Evolutionary conservation across 805 yeast genomes (phyloP).

Genomic region (Grigorovia humatica): DNA sequence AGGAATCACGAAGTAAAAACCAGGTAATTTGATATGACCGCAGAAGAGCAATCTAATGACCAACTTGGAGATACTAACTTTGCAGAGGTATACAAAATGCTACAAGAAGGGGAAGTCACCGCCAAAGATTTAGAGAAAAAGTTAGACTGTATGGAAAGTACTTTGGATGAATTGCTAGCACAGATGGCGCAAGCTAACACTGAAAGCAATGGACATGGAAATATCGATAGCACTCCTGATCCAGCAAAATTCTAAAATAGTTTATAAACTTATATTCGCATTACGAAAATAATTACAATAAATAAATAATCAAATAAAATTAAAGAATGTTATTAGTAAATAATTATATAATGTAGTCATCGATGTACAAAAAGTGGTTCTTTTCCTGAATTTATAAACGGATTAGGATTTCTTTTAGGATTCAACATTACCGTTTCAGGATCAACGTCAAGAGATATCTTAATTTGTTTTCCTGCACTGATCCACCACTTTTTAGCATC

Average conservation of each 20-base stretch:
- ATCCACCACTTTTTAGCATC: constrained; percentile 89
- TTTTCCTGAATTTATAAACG: constrained; percentile 48
- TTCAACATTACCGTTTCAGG: constrained; percentile 43
- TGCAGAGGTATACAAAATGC: constrained; percentile 47
- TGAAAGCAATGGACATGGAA: no score
- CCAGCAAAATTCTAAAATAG: no score
- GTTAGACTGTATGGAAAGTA: constrained; percentile 46
- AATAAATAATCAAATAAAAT: background rate
- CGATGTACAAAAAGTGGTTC: constrained; percentile 27
- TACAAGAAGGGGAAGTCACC: constrained; percentile 60
- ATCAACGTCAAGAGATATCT: constrained; percentile 41
- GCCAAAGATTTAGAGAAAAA: constrained; percentile 40
- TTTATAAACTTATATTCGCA: no score
- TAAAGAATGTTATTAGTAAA: background rate
- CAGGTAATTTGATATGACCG: background rate
- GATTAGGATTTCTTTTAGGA: constrained; percentile 61
- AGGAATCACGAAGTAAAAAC: background rate
- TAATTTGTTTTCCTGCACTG: constrained; percentile 64
- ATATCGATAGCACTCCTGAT: no score
- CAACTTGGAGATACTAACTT: constrained; percentile 52
- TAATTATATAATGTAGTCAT: background rate
- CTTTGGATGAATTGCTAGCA: constrained; percentile 28
- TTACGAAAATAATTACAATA: no score
- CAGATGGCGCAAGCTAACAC: background rate
- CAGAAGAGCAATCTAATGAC: constrained; percentile 19